Conservation (phyloP, 371 early-diverging fungal species). For the Mortierella sp. region DNA sequence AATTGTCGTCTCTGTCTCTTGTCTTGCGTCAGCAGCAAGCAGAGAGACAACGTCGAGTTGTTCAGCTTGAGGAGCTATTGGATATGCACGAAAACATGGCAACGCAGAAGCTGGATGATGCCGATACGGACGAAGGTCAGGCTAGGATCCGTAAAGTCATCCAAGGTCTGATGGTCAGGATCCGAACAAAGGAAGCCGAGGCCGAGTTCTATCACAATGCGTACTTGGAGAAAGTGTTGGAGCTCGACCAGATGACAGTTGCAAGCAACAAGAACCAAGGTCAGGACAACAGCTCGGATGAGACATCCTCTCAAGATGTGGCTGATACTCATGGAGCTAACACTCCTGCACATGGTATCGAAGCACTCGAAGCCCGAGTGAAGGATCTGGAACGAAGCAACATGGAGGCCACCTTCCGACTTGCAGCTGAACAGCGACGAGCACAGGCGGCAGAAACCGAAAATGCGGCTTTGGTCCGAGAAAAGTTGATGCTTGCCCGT, state of each 20-base stretch:
- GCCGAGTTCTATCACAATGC: constrained; percentile 54
- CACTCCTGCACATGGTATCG: constrained; percentile 4
- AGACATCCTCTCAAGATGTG: neutral
- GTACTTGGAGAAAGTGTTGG: constrained; percentile 51
- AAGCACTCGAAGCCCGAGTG: constrained; percentile 35
- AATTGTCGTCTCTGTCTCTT: constrained; percentile 32
- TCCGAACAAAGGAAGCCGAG: constrained; percentile 52
- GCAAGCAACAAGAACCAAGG: constrained; percentile 28
- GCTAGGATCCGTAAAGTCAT: constrained; percentile 47
- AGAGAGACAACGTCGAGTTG: constrained; percentile 40
- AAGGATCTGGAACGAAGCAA: constrained; percentile 44
- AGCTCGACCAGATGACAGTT: constrained; percentile 50
- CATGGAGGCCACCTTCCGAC: constrained; percentile 38
- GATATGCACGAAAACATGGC: constrained; percentile 45
- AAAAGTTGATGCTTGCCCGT: constrained; percentile 41
- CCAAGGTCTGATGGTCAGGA: constrained; percentile 46
- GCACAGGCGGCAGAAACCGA: constrained; percentile 42
- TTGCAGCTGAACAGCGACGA: constrained; percentile 47
- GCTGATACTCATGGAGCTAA: too few species aligned
- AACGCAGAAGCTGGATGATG: constrained; percentile 22
- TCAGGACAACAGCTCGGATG: constrained; percentile 12
- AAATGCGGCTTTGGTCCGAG: constrained; percentile 38
- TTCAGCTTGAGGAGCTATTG: constrained; percentile 42
- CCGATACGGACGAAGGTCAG: constrained; percentile 45
- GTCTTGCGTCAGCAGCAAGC: constrained; percentile 40